Evolutionary conservation across 2,329 filamentous ascomycete species (phyloP).

Genomic region (Mariannaea sp.): DNA sequence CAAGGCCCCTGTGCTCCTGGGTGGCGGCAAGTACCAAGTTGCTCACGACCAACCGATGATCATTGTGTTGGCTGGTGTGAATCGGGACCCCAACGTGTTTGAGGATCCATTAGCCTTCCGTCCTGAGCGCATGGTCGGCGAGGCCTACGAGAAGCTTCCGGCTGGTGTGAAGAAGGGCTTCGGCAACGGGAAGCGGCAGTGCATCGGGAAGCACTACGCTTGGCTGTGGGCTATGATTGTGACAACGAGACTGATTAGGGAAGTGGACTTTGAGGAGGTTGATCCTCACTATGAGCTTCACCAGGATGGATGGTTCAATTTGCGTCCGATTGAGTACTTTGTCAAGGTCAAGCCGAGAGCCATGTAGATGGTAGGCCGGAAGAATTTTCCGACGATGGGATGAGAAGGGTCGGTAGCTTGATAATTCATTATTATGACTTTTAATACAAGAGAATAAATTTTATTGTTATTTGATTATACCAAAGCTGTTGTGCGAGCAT

Average conservation of each 20-base stretch:
- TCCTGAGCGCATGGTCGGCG: slow-evolving; percentile 56
- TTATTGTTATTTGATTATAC: no score
- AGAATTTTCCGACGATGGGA: no score
- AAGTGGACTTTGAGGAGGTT: slow-evolving; percentile 52
- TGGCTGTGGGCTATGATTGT: slow-evolving; percentile 51
- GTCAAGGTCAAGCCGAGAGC: slow-evolving; percentile 49
- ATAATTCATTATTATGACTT: no score
- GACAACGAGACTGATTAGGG: slow-evolving; percentile 49
- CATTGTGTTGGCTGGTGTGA: slow-evolving; percentile 55
- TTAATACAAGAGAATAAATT: no score
- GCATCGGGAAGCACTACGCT: slow-evolving; percentile 57
- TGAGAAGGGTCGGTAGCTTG: no score
- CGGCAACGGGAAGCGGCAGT: slow-evolving; percentile 57
- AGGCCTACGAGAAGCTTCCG: slow-evolving; percentile 50
- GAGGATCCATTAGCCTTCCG: slow-evolving; percentile 51
- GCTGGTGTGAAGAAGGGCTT: slow-evolving; percentile 55
- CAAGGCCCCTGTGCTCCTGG: slow-evolving; percentile 52
- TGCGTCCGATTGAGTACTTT: slow-evolving; percentile 53
- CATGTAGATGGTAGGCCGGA: no score
- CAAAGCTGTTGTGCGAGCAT: no score
- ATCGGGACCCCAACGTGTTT: slow-evolving; percentile 55
- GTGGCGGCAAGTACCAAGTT: slow-evolving; percentile 54
- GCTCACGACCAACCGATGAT: slow-evolving; percentile 56
- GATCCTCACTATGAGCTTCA: slow-evolving; percentile 48
- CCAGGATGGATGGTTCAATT: slow-evolving; percentile 59